Conservation (phyloP, 495 filamentous ascomycete species). For the Hypomontagnella monticulosa region DNA sequence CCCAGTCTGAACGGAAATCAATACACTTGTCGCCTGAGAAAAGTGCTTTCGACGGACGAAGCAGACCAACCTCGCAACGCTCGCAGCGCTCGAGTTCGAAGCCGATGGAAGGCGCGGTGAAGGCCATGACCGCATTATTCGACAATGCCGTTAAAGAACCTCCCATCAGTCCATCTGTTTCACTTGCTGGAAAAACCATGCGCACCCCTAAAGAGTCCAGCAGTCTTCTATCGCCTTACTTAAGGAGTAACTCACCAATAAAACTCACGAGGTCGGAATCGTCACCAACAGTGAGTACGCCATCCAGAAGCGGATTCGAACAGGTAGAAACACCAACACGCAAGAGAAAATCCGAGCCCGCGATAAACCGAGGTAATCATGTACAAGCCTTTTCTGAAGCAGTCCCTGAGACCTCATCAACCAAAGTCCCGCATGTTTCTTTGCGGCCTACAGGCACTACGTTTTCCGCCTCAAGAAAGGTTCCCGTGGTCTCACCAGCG, state of each 20-base stretch:
- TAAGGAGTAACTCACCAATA: slow-evolving; percentile 15
- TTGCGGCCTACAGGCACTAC: slow-evolving; percentile 17
- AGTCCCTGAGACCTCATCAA: slow-evolving; percentile 6
- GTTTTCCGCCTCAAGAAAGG: slow-evolving; percentile 29
- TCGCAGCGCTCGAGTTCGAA: slow-evolving; percentile 37
- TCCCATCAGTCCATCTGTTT: not conserved
- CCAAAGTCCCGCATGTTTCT: slow-evolving; percentile 5
- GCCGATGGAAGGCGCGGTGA: slow-evolving; percentile 48
- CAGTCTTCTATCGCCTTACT: slow-evolving; percentile 44
- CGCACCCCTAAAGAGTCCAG: slow-evolving; percentile 26
- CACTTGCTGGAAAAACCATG: slow-evolving; percentile 2
- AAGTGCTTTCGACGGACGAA: slow-evolving; percentile 1
- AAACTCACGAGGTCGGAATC: slow-evolving; percentile 8
- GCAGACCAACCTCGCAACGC: slow-evolving; percentile 19
- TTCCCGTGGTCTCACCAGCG: slow-evolving; percentile 3
- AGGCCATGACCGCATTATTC: slow-evolving; percentile 57
- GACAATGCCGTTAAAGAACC: slow-evolving; percentile 44
- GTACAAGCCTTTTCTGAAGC: not conserved
- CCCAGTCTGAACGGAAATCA: slow-evolving; percentile 1
- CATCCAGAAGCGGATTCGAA: not conserved
- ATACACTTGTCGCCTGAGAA: not conserved
- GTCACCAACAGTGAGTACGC: slow-evolving; percentile 2
- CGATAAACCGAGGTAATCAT: not conserved
- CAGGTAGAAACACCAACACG: slow-evolving; percentile 9
- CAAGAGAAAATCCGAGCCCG: not conserved